A percentile compares a stretch with the other conserved stretches of the same genome.
phyloP scores from a whole-genome alignment of 371 early-diverging fungal genomes.

The Mucor ambiguus region DNA sequence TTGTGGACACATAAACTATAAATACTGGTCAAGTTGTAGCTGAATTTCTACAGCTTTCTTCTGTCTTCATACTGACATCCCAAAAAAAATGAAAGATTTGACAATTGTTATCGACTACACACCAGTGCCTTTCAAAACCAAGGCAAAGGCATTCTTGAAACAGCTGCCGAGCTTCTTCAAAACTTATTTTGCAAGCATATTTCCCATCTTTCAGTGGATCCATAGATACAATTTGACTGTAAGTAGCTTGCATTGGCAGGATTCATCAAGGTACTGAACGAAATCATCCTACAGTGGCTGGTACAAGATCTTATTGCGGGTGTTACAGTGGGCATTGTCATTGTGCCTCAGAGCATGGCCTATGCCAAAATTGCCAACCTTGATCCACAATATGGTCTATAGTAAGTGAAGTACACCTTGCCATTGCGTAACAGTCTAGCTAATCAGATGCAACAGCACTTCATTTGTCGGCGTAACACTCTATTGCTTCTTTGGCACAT shows the following conservation, averaged over 20 bases:
- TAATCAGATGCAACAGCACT: constrained; percentile 55
- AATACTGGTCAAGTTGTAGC: not conserved
- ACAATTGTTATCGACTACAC: constrained; percentile 13
- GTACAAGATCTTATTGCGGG: constrained; percentile 84
- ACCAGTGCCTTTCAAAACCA: not conserved
- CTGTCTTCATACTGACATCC: not conserved
- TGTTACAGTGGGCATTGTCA: constrained; percentile 80
- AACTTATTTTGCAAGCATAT: constrained; percentile 8
- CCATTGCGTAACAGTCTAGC: not conserved
- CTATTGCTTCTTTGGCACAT: constrained; percentile 77
- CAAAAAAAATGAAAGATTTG: constrained; percentile 1
- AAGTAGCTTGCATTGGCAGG: constrained; percentile 4
- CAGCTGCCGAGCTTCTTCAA: constrained; percentile 1
- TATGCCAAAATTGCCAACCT: constrained; percentile 83
- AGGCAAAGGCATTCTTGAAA: not conserved
- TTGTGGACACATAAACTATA: not conserved
- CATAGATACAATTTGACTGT: constrained; percentile 34
- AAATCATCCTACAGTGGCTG: constrained; percentile 59
- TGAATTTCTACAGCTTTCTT: not conserved
- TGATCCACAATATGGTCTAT: constrained; percentile 52
- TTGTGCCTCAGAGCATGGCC: constrained; percentile 85
- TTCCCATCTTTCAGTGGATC: constrained; percentile 33
- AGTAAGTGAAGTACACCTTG: constrained; percentile 22
- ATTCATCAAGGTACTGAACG: not conserved
- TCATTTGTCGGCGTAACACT: constrained; percentile 34